Evolutionary conservation across 371 early-diverging fungal genomes (phyloP).

Genomic region (Lichtheimia hyalospora): DNA sequence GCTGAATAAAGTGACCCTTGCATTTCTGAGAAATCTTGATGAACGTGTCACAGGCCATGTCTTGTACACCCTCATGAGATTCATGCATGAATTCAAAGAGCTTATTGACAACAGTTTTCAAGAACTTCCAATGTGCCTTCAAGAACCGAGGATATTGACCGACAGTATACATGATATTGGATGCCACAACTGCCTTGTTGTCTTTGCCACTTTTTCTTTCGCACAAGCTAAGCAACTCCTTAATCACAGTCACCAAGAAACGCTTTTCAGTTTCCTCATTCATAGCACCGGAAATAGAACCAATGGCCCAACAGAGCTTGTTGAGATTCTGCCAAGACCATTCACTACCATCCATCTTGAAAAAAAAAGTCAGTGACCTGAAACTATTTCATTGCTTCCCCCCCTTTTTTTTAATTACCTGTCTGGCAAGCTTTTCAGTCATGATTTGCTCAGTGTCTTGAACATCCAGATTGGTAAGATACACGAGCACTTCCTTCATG

Average conservation of each 20-base stretch:
- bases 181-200: slow-evolving; percentile 99
- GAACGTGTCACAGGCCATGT: slow-evolving; percentile 99
- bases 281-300: slow-evolving; percentile 98
- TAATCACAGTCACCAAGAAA: slow-evolving; percentile 98
- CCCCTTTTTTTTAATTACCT: slow-evolving; percentile 48
- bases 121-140: slow-evolving; percentile 98
- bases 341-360: slow-evolving; percentile 86
- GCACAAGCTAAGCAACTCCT: slow-evolving; percentile 91
- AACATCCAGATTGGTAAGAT: slow-evolving; percentile 94
- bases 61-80: slow-evolving; percentile 99
- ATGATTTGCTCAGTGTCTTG: slow-evolving; percentile 93
- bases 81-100: slow-evolving; percentile 99
- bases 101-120: slow-evolving; percentile 99
- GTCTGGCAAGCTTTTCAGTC: slow-evolving; percentile 85
- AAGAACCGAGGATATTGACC: slow-evolving; percentile 99
- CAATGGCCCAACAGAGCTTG: slow-evolving; percentile 99
- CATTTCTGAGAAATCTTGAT: slow-evolving; percentile 98
- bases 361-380: not conserved
- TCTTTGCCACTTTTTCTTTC: slow-evolving; percentile 97
- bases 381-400: too few relatives aligned
- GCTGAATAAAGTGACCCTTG: slow-evolving; percentile 90
- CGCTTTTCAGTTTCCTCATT: slow-evolving; percentile 94
- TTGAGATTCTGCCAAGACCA: slow-evolving; percentile 98
- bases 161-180: slow-evolving; percentile 99
- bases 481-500: slow-evolving; percentile 97